Evolutionary conservation across 768 basidiomycete genomes (phyloP), one percentile per base, ranked within the genome.

Genomic region (Auricularia cornea): DNA sequence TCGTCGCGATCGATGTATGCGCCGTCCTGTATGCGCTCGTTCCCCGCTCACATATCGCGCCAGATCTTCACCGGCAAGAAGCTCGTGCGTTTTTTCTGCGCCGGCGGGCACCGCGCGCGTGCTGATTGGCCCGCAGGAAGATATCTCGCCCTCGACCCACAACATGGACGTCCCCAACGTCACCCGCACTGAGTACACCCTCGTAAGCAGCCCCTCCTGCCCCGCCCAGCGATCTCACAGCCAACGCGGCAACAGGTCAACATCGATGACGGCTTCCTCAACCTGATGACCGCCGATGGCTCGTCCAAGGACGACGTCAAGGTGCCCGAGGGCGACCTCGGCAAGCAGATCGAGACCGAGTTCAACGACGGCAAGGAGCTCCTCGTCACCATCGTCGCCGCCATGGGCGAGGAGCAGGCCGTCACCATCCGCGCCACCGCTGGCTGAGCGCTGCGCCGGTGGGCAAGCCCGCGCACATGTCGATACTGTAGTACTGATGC

Each of bases 161-260:
- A 99, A 99, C 83, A 94, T 99, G 92, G 95, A 98, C 70, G 96
- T 97, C 72, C 96, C 96, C 76, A 91, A 97, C 79, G 94, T 99
- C 74, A 66, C 31, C 59, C 91, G 96, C 75, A 82, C 79, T 65
- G 97, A 99, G 86, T 98, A 87, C 83, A 83, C 88, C 72, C 88
- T 99, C 73, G 90, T 93, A 74, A 72, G 81, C 73, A 59, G 18
- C 30, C 56, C 57, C 60, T 65, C 10, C 59, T 48, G 60, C 54
- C n/a, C 20, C 28, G 23, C 44, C 23, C 14, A 26, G 20, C 52
- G 26, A n/a, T 59, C 35, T 26, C 20, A 26, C 3, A 35, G 52
- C 56, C 44, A n/a, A 63, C 35, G 29, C 33, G 32, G 3, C 28
- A 31, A 0, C 66, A 91, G 89, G 81, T 90, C 73, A 88, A 94